Evolutionary conservation across 2,329 filamentous ascomycete species (phyloP).

Genomic region (Aspergillus fumigatiaffinis): DNA sequence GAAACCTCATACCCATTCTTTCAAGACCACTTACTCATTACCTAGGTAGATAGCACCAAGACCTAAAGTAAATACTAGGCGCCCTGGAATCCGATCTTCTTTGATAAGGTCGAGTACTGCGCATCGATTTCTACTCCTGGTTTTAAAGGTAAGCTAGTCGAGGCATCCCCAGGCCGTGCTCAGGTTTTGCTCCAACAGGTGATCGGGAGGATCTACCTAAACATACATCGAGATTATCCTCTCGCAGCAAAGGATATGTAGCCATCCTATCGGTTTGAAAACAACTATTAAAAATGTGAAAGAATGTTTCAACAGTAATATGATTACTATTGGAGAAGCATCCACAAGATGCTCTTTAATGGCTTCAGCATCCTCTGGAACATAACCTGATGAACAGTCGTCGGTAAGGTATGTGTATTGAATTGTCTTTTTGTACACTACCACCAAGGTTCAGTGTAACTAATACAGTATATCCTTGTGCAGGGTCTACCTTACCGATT

Average conservation of each 20-base stretch:
- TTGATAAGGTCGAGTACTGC: background rate
- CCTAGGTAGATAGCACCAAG: background rate
- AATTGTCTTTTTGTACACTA: too few species aligned
- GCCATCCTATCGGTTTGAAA: background rate
- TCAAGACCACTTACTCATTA: background rate
- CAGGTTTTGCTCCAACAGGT: too few species aligned
- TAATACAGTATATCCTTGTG: too few species aligned
- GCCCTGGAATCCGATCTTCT: background rate
- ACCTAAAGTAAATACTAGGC: background rate
- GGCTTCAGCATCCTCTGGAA: background rate
- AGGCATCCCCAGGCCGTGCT: too few species aligned
- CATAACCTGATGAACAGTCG: background rate
- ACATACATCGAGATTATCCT: background rate
- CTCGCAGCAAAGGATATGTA: background rate
- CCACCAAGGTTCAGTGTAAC: too few species aligned
- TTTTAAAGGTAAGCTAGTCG: background rate
- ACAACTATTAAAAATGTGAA: background rate
- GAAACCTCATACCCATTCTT: background rate
- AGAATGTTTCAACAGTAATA: background rate
- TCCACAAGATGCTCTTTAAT: background rate
- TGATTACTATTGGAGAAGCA: background rate
- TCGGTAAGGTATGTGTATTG: background rate
- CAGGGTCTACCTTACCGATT: background rate
- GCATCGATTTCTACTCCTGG: background rate
- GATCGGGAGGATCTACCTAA: background rate